Conservation (phyloP, 2,329 filamentous ascomycete species). For the Colletotrichum salicis region DNA sequence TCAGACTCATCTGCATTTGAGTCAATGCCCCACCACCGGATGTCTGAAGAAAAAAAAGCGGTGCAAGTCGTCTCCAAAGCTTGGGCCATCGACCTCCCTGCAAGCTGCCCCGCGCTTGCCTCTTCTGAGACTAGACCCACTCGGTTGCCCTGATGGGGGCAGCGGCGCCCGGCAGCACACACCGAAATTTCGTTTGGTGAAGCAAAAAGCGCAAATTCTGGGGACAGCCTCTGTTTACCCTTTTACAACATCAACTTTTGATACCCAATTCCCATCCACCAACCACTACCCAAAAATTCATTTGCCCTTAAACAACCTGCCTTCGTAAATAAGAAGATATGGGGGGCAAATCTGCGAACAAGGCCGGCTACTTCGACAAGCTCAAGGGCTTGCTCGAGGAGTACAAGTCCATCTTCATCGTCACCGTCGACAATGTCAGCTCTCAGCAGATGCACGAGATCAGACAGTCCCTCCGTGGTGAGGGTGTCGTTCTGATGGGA, state of each 20-base stretch:
- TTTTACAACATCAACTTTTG: constrained; percentile 32
- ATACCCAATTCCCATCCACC: constrained; percentile 35
- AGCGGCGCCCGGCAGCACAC: constrained; percentile 2
- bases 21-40: constrained; percentile 9
- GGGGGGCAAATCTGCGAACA: constrained; percentile 96
- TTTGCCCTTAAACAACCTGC: constrained; percentile 98
- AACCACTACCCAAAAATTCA: constrained; percentile 39
- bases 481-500: constrained; percentile 98
- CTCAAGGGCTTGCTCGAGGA: constrained; percentile 96
- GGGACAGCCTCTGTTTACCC: neutral
- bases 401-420: constrained; percentile 98
- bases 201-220: constrained; percentile 31
- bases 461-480: constrained; percentile 86
- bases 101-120: constrained; percentile 30
- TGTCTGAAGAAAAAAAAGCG: constrained; percentile 50
- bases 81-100: constrained; percentile 16
- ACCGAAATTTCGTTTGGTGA: constrained; percentile 23
- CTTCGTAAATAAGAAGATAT: constrained; percentile 96
- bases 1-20: constrained; percentile 7
- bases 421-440: constrained; percentile 98
- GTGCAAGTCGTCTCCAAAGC: constrained; percentile 41
- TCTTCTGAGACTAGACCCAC: constrained; percentile 13
- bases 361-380: constrained; percentile 99
- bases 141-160: constrained; percentile 50
- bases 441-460: constrained; percentile 99